Evolutionary conservation across 495 filamentous ascomycete genomes (phyloP), one percentile per base, ranked within the genome.

Genomic region (Xylaria curta): DNA sequence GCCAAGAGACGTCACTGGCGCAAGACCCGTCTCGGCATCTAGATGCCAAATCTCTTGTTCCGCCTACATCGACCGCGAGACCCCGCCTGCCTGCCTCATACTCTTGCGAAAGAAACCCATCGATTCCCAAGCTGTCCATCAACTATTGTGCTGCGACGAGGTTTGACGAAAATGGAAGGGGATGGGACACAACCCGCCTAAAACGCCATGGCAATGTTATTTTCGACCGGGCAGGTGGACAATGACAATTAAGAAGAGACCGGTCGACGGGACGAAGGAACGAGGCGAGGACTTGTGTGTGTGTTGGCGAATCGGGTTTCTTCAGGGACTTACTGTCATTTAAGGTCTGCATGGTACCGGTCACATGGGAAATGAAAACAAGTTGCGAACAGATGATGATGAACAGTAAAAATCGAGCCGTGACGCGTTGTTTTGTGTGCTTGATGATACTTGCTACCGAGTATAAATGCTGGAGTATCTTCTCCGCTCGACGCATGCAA

Each of bases 1-100:
- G 96, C 96, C 77, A 99, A 99, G 92, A 89, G 96, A 82, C 92
- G 96, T 84, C 96, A 99, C 87, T 99, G 96, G 96, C 93, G 96
- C 87, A 98, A 99, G 94, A 98, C 96, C 82, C 92, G 96, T 79
- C 93, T 99, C 87, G 95, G 95, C 76, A 94, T 99, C 85, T 99
- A 93, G 88, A 89, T 81, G 77, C 80, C 76, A 65, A 53, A 70
- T 70, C 72, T 72, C 71, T 70, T 76, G 71, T 74, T 75, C 56
- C 74, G 74, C 75, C 76, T 78, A 72, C 76, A 75, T 76, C 74
- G 73, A 76, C 70, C 75, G 71, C 75, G 69, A 12, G 38, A 26
- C 19, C 7, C 53, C 47, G 51, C 53, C 59, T 26, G 51, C 53
- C 59, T 26, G 60, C 51, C 59, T 59, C 38, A 26, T 49, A 66